Evolutionary conservation across 2,329 filamentous ascomycete species (phyloP).

Genomic region (Hypomyces perniciosus): DNA sequence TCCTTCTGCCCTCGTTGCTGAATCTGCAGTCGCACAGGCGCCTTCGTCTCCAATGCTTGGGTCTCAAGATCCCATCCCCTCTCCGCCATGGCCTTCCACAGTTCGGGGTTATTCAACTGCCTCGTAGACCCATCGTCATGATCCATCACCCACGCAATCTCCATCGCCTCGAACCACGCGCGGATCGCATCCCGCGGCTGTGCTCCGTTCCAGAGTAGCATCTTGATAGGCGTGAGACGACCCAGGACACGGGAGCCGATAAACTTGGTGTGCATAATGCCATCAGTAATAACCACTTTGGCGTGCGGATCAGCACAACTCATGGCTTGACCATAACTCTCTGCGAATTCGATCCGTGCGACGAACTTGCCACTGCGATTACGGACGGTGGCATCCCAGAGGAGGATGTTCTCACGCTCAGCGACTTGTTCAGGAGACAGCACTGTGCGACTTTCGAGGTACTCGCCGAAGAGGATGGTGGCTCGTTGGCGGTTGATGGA

Average conservation of each 20-base stretch:
- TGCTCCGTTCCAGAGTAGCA: constrained; percentile 29
- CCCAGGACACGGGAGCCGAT: constrained; percentile 21
- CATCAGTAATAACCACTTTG: constrained; percentile 24
- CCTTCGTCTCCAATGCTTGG: constrained; percentile 32
- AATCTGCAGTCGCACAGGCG: constrained; percentile 27
- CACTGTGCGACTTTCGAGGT: constrained; percentile 43
- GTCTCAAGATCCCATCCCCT: constrained; percentile 31
- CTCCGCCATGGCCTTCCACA: constrained; percentile 24
- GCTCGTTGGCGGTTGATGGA: constrained; percentile 83
- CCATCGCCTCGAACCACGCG: constrained; percentile 34
- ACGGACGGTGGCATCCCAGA: constrained; percentile 29
- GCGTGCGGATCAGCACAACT: constrained; percentile 13
- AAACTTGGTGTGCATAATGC: constrained; percentile 24
- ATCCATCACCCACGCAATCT: constrained; percentile 30
- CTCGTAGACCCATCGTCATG: constrained; percentile 17
- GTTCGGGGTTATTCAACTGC: constrained; percentile 15
- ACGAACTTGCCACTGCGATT: constrained; percentile 23
- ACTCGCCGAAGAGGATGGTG: constrained; percentile 64
- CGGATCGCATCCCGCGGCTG: constrained; percentile 25
- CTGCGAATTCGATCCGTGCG: constrained; percentile 35
- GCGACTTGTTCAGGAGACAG: constrained; percentile 63
- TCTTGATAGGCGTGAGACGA: constrained; percentile 24
- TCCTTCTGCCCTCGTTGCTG: constrained; percentile 21
- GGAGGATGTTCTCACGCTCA: constrained; percentile 56
- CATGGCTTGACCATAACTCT: constrained; percentile 35